Conservation (phyloP, 805 yeast species). For the Wickerhamiella vanderwaltii region DNA sequence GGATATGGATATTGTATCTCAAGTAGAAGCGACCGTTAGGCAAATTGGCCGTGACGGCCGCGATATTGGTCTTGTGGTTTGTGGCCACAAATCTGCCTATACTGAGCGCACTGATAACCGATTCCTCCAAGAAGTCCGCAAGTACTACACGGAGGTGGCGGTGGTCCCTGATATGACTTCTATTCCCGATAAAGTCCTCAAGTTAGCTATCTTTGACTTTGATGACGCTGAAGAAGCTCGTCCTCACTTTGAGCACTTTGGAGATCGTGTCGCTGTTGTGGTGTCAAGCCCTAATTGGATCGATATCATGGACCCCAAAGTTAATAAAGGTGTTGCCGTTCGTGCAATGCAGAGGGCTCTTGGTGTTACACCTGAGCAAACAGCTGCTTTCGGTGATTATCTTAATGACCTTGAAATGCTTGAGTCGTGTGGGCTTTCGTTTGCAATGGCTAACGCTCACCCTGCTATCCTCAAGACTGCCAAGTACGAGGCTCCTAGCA, state of each 20-base stretch:
- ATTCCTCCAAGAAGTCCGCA: slow-evolving; percentile 9
- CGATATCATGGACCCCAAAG: slow-evolving; percentile 8
- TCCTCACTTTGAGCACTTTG: background rate
- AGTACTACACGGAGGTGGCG: slow-evolving; percentile 9
- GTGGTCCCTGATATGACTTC: slow-evolving; percentile 9
- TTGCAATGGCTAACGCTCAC: slow-evolving; percentile 9
- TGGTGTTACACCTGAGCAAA: background rate
- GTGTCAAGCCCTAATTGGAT: slow-evolving; percentile 9
- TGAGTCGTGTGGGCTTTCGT: slow-evolving; percentile 1
- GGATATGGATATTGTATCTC: slow-evolving; percentile 4
- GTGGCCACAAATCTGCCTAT: slow-evolving; percentile 10
- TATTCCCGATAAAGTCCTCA: slow-evolving; percentile 9
- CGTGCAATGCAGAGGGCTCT: slow-evolving; percentile 7
- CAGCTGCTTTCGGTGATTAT: slow-evolving; percentile 9
- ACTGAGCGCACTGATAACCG: slow-evolving; percentile 9
- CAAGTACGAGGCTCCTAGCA: slow-evolving; percentile 4
- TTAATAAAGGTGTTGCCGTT: slow-evolving; percentile 10
- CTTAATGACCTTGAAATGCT: slow-evolving; percentile 11
- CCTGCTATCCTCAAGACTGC: slow-evolving; percentile 2
- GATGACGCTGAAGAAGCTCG: slow-evolving; percentile 3
- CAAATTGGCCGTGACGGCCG: slow-evolving; percentile 7
- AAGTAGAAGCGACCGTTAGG: slow-evolving; percentile 2
- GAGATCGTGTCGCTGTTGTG: slow-evolving; percentile 4
- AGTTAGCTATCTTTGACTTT: slow-evolving; percentile 9
- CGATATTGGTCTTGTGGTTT: slow-evolving; percentile 9